phyloP scores from a whole-genome alignment of 352 stramenopile species.

The Thraustotheca clavata region DNA sequence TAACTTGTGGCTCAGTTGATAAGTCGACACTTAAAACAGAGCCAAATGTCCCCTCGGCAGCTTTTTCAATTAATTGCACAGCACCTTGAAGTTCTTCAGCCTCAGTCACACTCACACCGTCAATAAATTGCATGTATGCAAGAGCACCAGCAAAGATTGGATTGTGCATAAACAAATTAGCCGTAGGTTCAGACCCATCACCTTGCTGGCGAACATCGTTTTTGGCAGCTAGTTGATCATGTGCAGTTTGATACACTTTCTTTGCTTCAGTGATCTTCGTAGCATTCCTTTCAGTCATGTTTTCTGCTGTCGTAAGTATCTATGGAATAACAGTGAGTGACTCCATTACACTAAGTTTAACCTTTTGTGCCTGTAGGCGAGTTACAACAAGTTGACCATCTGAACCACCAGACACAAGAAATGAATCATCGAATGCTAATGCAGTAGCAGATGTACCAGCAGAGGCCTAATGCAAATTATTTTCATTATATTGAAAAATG shows the following conservation, averaged over 20 bases:
- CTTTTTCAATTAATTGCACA: neutral
- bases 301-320: constrained; percentile 32
- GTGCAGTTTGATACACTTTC: constrained; percentile 16
- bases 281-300: constrained; percentile 32
- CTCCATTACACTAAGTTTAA: constrained; percentile 4
- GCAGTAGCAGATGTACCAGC: constrained; percentile 27
- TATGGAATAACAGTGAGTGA: neutral
- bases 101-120: neutral
- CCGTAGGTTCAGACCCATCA: neutral
- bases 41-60: neutral
- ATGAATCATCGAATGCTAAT: constrained; percentile 82
- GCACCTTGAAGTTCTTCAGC: neutral
- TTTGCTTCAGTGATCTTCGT: constrained; percentile 36
- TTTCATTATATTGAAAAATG: neutral
- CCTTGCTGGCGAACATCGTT: constrained; percentile 2
- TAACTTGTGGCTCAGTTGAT: neutral
- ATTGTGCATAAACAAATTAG: constrained; percentile 1
- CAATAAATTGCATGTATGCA: neutral
- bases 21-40: neutral
- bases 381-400: constrained; percentile 74
- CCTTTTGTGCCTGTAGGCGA: constrained; percentile 46
- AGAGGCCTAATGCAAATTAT: neutral
- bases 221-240: constrained; percentile 8
- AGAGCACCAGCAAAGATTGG: constrained; percentile 6
- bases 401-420: constrained; percentile 49